Evolutionary conservation across 306 rosid species (phyloP).

Genomic region (Senna siamea): DNA sequence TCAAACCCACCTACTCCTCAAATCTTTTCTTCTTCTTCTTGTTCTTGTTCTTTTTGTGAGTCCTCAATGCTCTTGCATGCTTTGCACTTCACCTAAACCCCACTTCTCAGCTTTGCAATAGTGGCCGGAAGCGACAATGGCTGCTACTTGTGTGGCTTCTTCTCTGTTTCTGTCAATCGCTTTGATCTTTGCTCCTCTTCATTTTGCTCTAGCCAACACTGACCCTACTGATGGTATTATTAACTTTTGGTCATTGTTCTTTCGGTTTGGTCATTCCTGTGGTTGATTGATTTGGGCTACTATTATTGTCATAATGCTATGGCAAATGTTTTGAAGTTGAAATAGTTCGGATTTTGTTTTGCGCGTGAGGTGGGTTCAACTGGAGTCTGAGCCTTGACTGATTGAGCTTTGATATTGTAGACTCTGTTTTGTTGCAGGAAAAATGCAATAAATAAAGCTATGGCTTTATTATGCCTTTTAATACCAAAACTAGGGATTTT

Average conservation of each 20-base stretch:
- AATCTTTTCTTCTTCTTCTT: constrained; percentile 23
- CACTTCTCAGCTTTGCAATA: constrained; percentile 6
- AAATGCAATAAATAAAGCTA: constrained; percentile 33
- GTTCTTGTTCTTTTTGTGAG: constrained; percentile 31
- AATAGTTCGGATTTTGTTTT: constrained; percentile 44
- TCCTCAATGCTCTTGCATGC: constrained; percentile 65
- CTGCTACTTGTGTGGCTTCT: constrained; percentile 22
- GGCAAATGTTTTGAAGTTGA: constrained; percentile 15
- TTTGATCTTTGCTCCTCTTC: constrained; percentile 46
- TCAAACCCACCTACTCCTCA: constrained; percentile 39
- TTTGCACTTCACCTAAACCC: constrained; percentile 46
- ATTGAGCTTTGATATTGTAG: constrained; percentile 18
- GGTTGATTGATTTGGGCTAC: constrained; percentile 18
- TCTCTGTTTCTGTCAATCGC: constrained; percentile 38
- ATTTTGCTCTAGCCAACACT: constrained; percentile 54
- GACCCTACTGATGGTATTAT: constrained; percentile 81
- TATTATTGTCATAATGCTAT: neutral
- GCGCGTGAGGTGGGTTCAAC: constrained; percentile 29
- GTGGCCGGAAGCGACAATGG: constrained; percentile 53
- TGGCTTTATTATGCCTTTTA: constrained; percentile 17
- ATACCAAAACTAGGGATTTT: constrained; percentile 31
- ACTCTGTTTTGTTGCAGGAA: constrained; percentile 31
- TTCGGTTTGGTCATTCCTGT: constrained; percentile 35
- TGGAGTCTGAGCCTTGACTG: constrained; percentile 31
- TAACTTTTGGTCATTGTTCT: neutral